Evolutionary conservation across 305 asterid species (phyloP).

Genomic region (Stenogyne calaminthoides): DNA sequence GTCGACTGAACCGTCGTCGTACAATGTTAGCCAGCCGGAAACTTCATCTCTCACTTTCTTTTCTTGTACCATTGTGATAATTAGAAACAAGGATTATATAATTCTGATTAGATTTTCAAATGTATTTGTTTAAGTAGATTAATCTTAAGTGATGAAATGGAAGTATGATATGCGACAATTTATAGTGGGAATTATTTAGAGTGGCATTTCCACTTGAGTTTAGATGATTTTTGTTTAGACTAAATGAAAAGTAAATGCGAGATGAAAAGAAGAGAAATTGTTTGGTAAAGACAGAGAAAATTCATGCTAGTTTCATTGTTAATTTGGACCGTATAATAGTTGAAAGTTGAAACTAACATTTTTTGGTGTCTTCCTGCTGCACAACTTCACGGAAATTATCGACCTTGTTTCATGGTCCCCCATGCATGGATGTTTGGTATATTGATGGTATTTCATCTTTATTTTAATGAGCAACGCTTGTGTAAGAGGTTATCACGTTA

Average conservation of each 20-base stretch:
- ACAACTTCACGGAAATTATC: neutral
- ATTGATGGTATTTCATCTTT: too few species aligned
- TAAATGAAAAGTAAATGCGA: neutral
- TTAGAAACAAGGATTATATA: neutral
- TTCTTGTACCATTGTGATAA: conserved; percentile 26
- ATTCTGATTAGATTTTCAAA: neutral
- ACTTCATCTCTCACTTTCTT: conserved; percentile 49
- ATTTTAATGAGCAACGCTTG: too few species aligned
- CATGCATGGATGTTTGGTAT: too few species aligned
- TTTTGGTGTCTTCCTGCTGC: neutral
- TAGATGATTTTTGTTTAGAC: too few species aligned
- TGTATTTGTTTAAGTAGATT: neutral
- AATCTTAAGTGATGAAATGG: neutral
- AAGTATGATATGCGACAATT: neutral
- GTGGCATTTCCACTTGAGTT: neutral
- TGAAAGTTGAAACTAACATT: neutral
- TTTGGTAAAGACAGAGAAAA: neutral
- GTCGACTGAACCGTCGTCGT: conserved; percentile 58
- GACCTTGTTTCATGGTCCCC: too few species aligned
- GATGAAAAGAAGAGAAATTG: neutral
- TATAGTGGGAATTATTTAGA: conserved; percentile 19
- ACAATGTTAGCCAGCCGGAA: conserved; percentile 57
- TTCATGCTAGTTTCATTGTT: neutral
- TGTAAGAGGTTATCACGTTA: too few species aligned
- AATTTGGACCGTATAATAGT: neutral